Percentiles rank a stretch among this genome's conserved stretches.
These are phyloP conservation scores for Xylaria longipes DNA, from an alignment of 495 filamentous ascomycete genomes.

Conservation along the genomic window DNA sequence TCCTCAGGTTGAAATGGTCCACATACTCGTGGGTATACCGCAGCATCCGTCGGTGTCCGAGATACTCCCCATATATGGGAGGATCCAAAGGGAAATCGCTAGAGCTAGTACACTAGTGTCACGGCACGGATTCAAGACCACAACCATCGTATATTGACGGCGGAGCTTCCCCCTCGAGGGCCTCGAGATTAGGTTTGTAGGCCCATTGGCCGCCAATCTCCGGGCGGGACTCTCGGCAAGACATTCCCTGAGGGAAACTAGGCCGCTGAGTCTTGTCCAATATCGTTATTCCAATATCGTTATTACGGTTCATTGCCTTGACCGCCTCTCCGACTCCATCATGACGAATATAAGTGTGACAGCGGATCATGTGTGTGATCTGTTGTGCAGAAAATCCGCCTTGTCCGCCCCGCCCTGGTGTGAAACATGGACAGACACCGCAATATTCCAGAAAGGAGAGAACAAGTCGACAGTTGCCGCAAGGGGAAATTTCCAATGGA, in stretches of 20 bases:
- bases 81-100: conserved; percentile 46
- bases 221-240: conserved; percentile 36
- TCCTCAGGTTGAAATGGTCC: conserved; percentile 34
- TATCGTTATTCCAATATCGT: conserved; percentile 9
- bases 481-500: background rate
- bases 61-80: conserved; percentile 34
- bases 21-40: conserved; percentile 42
- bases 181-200: conserved; percentile 23
- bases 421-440: conserved; percentile 16
- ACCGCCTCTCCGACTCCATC: conserved; percentile 22
- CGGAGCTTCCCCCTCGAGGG: conserved; percentile 30
- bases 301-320: conserved; percentile 3
- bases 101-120: conserved; percentile 39
- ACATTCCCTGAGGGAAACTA: conserved; percentile 41
- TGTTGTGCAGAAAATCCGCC: conserved; percentile 23
- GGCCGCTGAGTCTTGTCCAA: conserved; percentile 32
- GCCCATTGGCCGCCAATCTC: conserved; percentile 40
- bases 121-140: conserved; percentile 37
- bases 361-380: conserved; percentile 28
- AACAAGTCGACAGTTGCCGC: background rate
- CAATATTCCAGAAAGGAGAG: conserved; percentile 16
- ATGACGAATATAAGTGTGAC: conserved; percentile 24
- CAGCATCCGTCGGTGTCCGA: conserved; percentile 33
- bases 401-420: conserved; percentile 12
- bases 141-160: conserved; percentile 37